Conservation (phyloP, 1,284 basidiomycete genomes). For the Singerocomus rubriflavus region DNA sequence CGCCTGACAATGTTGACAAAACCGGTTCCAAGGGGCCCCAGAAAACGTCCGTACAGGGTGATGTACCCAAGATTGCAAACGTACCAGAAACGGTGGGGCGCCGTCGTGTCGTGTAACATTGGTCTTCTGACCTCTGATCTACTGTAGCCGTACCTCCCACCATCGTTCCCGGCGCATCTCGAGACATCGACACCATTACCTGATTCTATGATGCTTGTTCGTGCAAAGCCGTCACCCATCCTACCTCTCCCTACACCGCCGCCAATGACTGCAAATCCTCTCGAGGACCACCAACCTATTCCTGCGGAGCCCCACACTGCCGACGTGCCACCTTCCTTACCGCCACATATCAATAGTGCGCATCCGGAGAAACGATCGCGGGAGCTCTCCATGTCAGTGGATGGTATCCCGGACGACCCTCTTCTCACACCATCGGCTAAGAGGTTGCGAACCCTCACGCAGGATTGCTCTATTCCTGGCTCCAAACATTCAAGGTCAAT, state of each 20-base stretch:
- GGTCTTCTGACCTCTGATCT: constrained; percentile 13
- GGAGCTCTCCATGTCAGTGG: constrained; percentile 7
- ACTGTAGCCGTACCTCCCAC: constrained; percentile 30
- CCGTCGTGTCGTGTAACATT: constrained; percentile 4
- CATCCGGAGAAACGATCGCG: constrained; percentile 21
- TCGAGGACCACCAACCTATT: constrained; percentile 8
- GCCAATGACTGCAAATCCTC: constrained; percentile 13
- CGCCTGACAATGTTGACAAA: not conserved
- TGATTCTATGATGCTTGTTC: constrained; percentile 11
- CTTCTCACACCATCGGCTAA: constrained; percentile 17
- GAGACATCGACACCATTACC: constrained; percentile 30
- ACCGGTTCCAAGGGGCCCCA: not conserved
- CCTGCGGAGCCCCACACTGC: constrained; percentile 5
- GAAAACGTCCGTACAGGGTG: constrained; percentile 5
- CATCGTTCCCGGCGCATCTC: constrained; percentile 30
- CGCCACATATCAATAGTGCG: constrained; percentile 7
- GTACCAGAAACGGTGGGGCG: constrained; percentile 30
- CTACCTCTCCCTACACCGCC: constrained; percentile 19
- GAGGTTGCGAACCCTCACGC: constrained; percentile 14
- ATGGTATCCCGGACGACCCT: constrained; percentile 1
- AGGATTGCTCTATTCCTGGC: not conserved
- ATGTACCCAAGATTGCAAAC: constrained; percentile 25
- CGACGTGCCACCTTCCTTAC: constrained; percentile 13
- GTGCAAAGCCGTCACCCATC: constrained; percentile 30
- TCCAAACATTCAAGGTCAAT: not conserved